These are phyloP conservation scores for Quercus aquifolioides DNA, from an alignment of 306 rosid species.

Conservation along the genomic window DNA sequence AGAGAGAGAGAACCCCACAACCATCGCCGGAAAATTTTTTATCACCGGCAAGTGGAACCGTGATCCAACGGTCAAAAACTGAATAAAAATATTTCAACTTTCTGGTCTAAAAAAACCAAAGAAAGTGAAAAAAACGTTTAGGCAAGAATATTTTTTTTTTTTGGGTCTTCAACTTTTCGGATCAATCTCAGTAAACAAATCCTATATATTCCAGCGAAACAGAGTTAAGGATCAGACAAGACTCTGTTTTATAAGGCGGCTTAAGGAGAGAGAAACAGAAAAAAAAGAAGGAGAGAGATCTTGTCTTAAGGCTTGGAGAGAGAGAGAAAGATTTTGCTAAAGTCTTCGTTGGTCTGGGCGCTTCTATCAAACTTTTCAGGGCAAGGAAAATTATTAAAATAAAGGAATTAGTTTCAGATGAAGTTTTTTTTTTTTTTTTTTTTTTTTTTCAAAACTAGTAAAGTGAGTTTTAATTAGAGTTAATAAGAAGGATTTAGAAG, in stretches of 20 bases:
- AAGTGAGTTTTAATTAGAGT: slow-evolving; percentile 15
- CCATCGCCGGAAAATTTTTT: neutral
- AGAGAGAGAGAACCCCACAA: neutral
- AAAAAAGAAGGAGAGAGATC: neutral
- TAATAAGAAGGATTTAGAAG: neutral
- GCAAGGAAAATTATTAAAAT: slow-evolving; percentile 22
- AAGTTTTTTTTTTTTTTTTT: neutral
- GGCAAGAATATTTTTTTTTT: neutral
- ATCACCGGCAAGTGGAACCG: slow-evolving; percentile 16
- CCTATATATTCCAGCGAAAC: slow-evolving; percentile 9
- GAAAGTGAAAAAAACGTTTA: neutral
- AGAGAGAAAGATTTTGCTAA: slow-evolving; percentile 1
- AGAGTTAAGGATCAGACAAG: neutral
- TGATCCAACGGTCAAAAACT: slow-evolving; percentile 31
- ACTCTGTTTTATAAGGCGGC: slow-evolving; percentile 1
- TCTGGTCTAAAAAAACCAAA: neutral
- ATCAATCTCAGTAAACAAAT: neutral
- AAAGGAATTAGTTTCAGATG: neutral
- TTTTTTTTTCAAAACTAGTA: neutral
- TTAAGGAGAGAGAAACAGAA: neutral
- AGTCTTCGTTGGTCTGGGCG: slow-evolving; percentile 17
- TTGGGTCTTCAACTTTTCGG: neutral
- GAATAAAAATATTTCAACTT: neutral
- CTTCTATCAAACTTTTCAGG: slow-evolving; percentile 32
- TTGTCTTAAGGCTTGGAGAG: slow-evolving; percentile 3